A percentile compares a stretch with the other conserved stretches of the same genome.
phyloP scores from a whole-genome alignment of 2,329 filamentous ascomycete genomes.

The Podosphaera xanthii region DNA sequence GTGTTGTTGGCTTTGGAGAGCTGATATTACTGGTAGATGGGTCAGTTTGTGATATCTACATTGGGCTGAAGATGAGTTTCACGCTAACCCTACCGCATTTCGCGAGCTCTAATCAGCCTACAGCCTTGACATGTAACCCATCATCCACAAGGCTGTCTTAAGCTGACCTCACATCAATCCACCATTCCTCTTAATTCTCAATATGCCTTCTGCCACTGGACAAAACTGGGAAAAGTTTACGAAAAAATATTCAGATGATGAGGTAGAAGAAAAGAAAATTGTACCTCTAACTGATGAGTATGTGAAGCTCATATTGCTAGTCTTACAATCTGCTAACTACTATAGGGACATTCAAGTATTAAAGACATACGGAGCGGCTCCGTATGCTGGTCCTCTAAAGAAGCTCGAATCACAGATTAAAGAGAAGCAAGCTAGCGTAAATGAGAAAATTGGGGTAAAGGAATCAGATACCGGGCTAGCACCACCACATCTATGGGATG shows the following conservation, averaged over 20 bases:
- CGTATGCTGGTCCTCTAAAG: conserved; percentile 82
- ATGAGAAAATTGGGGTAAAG: conserved; percentile 93
- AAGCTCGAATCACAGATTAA: conserved; percentile 99
- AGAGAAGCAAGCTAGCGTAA: conserved; percentile 92
- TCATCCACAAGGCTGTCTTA: too few species aligned
- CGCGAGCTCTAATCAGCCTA: too few species aligned
- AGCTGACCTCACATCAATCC: not conserved
- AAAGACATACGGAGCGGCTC: conserved; percentile 94
- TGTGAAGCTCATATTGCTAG: conserved; percentile 17
- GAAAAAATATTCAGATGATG: conserved; percentile 91
- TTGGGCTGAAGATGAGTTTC: too few species aligned
- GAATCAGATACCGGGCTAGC: conserved; percentile 97
- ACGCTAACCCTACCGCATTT: too few species aligned
- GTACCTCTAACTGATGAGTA: conserved; percentile 92
- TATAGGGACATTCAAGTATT: conserved; percentile 92
- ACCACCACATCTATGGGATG: conserved; percentile 95
- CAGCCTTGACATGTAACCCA: too few species aligned
- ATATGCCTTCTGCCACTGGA: conserved; percentile 22
- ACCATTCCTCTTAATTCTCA: not conserved
- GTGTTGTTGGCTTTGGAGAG: too few species aligned
- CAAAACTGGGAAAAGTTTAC: conserved; percentile 96
- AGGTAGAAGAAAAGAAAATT: conserved; percentile 98
- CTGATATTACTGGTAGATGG: too few species aligned
- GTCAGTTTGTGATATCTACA: too few species aligned
- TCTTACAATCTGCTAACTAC: conserved; percentile 13